Percentiles rank a stretch among this genome's conserved stretches.
Evolutionary conservation across 225 moss, liverwort and hornwort species (phyloP).

Genomic region (Asterella californica): DNA sequence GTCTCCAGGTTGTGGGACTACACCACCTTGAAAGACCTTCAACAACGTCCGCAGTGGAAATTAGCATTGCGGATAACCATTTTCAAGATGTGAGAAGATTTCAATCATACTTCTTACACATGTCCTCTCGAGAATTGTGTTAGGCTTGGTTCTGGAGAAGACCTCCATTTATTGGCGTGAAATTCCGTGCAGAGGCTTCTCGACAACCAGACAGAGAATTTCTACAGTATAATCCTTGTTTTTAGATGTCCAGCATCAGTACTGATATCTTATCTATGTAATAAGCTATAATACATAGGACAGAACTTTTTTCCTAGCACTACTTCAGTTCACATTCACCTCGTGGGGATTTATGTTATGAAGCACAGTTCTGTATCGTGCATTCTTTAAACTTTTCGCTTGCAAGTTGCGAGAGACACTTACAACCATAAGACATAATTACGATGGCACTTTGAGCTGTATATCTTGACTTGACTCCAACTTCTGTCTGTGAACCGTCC

Average conservation of each 20-base stretch:
- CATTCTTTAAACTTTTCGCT: slow-evolving; percentile 1
- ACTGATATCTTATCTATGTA: neutral
- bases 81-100: neutral
- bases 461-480: slow-evolving; percentile 3
- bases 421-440: slow-evolving; percentile 5
- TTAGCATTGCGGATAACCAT: neutral
- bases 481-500: neutral
- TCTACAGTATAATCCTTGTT: neutral
- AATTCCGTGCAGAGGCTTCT: neutral
- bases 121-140: neutral
- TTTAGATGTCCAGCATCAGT: neutral
- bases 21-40: no score
- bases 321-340: neutral
- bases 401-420: neutral
- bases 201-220: neutral
- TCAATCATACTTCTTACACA: neutral
- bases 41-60: neutral
- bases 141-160: neutral
- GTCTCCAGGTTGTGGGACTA: neutral
- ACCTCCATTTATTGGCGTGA: neutral
- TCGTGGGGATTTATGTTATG: neutral
- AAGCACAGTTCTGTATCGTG: neutral
- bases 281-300: neutral
- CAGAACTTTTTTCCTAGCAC: neutral
- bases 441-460: slow-evolving; percentile 1